Percentiles rank a stretch among this genome's conserved stretches.
Evolutionary conservation across 345 rosid species (phyloP).

Genomic region (Citrus unshiu): DNA sequence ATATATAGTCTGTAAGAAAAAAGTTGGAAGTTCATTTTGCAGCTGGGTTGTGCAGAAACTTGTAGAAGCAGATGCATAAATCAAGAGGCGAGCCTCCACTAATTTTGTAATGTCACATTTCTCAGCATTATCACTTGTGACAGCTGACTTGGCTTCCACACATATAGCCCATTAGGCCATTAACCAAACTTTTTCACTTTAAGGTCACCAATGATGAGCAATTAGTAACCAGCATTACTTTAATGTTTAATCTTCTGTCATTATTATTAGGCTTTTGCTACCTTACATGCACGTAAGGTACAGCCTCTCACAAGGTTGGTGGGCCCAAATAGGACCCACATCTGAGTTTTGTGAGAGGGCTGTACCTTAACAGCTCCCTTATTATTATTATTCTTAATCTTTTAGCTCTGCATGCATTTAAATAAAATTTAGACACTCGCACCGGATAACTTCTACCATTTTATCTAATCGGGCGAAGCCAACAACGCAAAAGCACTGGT

Average conservation of each 20-base stretch:
- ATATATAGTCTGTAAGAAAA: constrained; percentile 19
- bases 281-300: too few relatives aligned
- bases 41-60: neutral
- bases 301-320: too few relatives aligned
- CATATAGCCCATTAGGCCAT: neutral
- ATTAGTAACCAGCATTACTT: neutral
- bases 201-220: neutral
- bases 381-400: too few relatives aligned
- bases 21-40: neutral
- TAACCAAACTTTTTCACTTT: neutral
- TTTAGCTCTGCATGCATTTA: too few relatives aligned
- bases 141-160: neutral
- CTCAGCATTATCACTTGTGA: neutral
- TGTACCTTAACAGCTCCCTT: too few relatives aligned
- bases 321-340: too few relatives aligned
- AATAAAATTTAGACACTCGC: too few relatives aligned
- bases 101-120: neutral
- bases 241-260: too few relatives aligned
- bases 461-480: neutral
- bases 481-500: neutral
- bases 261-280: too few relatives aligned
- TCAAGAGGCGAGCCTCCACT: constrained; percentile 1
- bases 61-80: neutral
- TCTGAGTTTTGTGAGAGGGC: too few relatives aligned
- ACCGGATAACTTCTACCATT: too few relatives aligned